These are phyloP conservation scores for Termitomyces eurrhizus DNA, from an alignment of 768 basidiomycete species.

Conservation along the genomic window DNA sequence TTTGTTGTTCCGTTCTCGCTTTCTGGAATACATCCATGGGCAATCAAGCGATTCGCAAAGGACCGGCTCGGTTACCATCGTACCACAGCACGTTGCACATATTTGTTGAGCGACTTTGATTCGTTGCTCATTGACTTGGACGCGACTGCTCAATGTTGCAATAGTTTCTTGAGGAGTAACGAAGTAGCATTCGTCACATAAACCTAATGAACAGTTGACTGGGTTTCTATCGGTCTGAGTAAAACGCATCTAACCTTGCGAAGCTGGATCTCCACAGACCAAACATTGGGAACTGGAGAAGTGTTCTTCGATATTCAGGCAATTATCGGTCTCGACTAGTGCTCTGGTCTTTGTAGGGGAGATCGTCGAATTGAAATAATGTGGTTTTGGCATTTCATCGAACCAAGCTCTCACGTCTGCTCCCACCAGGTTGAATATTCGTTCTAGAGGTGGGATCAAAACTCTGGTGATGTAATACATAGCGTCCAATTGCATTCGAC, in stretches of 20 bases:
- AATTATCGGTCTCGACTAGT: slow-evolving; percentile 27
- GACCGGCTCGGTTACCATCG: slow-evolving; percentile 52
- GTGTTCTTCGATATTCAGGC: slow-evolving; percentile 67
- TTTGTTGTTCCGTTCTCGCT: slow-evolving; percentile 46
- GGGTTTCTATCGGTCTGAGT: neutral
- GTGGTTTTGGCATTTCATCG: slow-evolving; percentile 72
- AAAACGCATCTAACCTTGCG: slow-evolving; percentile 38
- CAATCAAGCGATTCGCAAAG: slow-evolving; percentile 87
- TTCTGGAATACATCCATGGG: slow-evolving; percentile 73
- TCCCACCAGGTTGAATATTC: slow-evolving; percentile 89
- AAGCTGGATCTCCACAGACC: slow-evolving; percentile 55
- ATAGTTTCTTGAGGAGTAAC: slow-evolving; percentile 48
- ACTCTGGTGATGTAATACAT: slow-evolving; percentile 85
- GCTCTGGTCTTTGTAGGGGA: slow-evolving; percentile 21
- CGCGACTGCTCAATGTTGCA: slow-evolving; percentile 49
- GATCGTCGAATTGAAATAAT: slow-evolving; percentile 29
- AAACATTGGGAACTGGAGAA: slow-evolving; percentile 70
- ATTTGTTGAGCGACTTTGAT: slow-evolving; percentile 57
- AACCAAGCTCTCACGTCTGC: slow-evolving; percentile 88
- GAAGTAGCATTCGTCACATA: slow-evolving; percentile 62
- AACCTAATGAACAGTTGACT: slow-evolving; percentile 29
- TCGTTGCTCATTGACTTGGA: slow-evolving; percentile 51
- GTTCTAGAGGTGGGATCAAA: slow-evolving; percentile 84
- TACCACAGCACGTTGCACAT: slow-evolving; percentile 68
- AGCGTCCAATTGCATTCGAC: slow-evolving; percentile 76